Evolutionary conservation across 202 grass and related monocot genomes (phyloP), one percentile per base, ranked within the genome.

Genomic region (Panicum hallii): DNA sequence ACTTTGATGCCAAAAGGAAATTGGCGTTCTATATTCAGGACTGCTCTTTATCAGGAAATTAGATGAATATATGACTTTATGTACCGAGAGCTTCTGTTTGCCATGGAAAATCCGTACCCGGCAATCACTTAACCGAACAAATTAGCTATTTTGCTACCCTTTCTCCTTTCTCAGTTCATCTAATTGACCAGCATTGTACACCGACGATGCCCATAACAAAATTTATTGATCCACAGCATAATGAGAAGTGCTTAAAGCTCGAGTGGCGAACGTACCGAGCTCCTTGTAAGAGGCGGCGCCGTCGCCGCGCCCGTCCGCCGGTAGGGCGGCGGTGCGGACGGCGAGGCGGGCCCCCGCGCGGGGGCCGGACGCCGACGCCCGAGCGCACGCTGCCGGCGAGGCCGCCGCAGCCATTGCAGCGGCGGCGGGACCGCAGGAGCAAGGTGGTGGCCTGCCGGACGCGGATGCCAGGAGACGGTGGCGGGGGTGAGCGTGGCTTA

Each of bases 291-390:
- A 50, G 22, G 79, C 75, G 23, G 64, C 46, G 60, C 75, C 75
- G 36, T 91, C 82, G 22, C 90, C 86, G 30, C 84, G 83, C 79
- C 87, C 82, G 47, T 91, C 87, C 9, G 72, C 80, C 72, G 83
- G 84, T 22, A 88, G 85, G 48, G 89, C 82, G 38, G 87, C 86
- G 6, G 79, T 78, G 26, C 79, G 83, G 46, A 89, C 69, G 61
- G 77, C 66, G 50, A 87, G 82, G 55, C 87, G 83, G 53, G 11
- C 5, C 26, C 28, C 76, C 56, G 79, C 34, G 23, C 85, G 79
- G 47, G 76, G 16, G 49, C 77, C 66, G 30, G 54, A 20, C 11
- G 57, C 79, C 4, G 87, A 80, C 5, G 83, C 54, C 11, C 81
- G 50, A 8, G 68, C 73, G 63, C 86, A 67, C 11, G 79, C 43